Conservation (phyloP, 768 basidiomycete species). For the Mycena epipterygia region DNA sequence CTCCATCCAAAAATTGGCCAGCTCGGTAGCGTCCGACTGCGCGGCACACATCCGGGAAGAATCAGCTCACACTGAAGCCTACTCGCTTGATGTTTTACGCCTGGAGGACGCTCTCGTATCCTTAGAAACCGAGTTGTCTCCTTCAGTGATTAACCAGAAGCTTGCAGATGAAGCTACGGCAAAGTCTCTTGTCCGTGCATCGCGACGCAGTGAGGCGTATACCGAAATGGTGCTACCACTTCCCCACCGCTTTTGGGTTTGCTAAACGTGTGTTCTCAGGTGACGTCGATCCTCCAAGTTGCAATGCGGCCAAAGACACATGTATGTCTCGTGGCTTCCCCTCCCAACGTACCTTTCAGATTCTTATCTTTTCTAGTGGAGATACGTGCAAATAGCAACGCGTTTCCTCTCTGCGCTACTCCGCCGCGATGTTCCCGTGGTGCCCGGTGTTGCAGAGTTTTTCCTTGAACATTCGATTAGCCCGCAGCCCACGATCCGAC, state of each 20-base stretch:
- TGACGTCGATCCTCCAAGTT: constrained; percentile 71
- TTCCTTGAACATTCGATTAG: constrained; percentile 77
- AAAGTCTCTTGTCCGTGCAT: constrained; percentile 57
- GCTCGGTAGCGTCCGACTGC: constrained; percentile 73
- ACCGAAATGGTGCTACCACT: constrained; percentile 58
- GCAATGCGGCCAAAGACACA: constrained; percentile 77
- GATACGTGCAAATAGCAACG: constrained; percentile 81
- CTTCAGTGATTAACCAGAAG: constrained; percentile 53
- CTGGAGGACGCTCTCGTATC: constrained; percentile 63
- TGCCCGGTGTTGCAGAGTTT: constrained; percentile 69
- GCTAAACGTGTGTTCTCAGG: constrained; percentile 53
- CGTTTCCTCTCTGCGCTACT: constrained; percentile 73
- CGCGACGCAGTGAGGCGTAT: constrained; percentile 62
- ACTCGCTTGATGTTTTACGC: constrained; percentile 61
- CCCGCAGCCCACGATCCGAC: constrained; percentile 77
- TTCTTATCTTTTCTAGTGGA: constrained; percentile 68
- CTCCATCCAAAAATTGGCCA: constrained; percentile 81
- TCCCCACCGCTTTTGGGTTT: constrained; percentile 6
- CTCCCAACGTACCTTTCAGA: constrained; percentile 21
- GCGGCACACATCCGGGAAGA: constrained; percentile 74
- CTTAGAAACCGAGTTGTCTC: constrained; percentile 65
- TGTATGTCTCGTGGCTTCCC: constrained; percentile 57
- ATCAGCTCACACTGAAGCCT: constrained; percentile 72
- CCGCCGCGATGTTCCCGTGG: constrained; percentile 70
- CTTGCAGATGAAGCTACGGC: constrained; percentile 59